Percentiles rank a stretch among this genome's conserved stretches.
These are phyloP conservation scores for Myriosclerotinia scirpicola DNA, from an alignment of 2,329 filamentous ascomycete genomes.

Conservation along the genomic window DNA sequence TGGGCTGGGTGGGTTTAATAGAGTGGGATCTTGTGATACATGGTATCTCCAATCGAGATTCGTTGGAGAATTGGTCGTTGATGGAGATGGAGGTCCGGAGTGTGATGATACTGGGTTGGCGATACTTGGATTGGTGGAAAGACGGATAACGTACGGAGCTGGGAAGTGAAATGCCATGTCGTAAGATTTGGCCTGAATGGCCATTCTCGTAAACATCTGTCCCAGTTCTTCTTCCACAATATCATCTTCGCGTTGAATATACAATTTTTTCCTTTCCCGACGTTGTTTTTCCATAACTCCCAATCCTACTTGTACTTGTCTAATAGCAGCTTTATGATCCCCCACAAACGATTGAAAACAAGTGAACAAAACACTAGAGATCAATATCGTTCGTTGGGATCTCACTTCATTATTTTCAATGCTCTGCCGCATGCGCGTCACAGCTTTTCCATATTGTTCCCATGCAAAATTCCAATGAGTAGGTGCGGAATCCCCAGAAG, in stretches of 20 bases:
- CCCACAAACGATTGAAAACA: slow-evolving; percentile 69
- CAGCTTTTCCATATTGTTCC: slow-evolving; percentile 58
- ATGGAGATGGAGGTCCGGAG: slow-evolving; percentile 14
- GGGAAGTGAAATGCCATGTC: slow-evolving; percentile 69
- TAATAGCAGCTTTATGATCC: slow-evolving; percentile 60
- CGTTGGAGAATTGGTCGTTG: not conserved
- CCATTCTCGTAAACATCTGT: slow-evolving; percentile 62
- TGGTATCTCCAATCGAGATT: slow-evolving; percentile 12
- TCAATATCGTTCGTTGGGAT: slow-evolving; percentile 57
- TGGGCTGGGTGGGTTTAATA: slow-evolving; percentile 42
- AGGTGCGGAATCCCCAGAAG: slow-evolving; percentile 44
- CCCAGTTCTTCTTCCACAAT: slow-evolving; percentile 53
- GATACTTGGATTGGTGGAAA: slow-evolving; percentile 43
- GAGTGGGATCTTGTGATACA: slow-evolving; percentile 4
- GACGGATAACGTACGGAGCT: slow-evolving; percentile 58
- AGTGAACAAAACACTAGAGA: slow-evolving; percentile 64
- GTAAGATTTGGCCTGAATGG: slow-evolving; percentile 66
- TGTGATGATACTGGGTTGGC: slow-evolving; percentile 34
- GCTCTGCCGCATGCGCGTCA: slow-evolving; percentile 51
- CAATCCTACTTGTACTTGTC: slow-evolving; percentile 60
- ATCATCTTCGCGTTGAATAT: slow-evolving; percentile 31
- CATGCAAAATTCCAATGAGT: slow-evolving; percentile 61
- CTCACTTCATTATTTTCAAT: slow-evolving; percentile 45
- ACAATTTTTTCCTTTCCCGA: slow-evolving; percentile 45
- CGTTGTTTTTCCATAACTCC: slow-evolving; percentile 54